Percentiles rank a stretch among this genome's conserved stretches.
These are phyloP conservation scores for Pythium scleroteichum DNA, from an alignment of 352 stramenopile genomes.

Conservation along the genomic window DNA sequence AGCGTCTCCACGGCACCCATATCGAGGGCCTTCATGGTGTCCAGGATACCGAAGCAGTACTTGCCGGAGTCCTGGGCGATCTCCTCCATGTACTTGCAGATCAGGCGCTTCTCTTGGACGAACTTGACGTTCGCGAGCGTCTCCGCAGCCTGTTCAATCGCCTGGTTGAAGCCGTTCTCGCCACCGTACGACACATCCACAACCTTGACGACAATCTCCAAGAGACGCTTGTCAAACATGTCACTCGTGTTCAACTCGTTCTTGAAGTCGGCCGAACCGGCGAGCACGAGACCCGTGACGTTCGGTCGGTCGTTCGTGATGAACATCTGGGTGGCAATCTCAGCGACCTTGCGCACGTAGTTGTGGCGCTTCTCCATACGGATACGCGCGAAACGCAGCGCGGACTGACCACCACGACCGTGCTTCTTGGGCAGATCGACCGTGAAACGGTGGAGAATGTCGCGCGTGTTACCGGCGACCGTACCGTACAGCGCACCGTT, in stretches of 20 bases:
- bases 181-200: constrained; percentile 99
- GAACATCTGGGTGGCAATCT: constrained; percentile 98
- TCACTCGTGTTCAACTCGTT: constrained; percentile 95
- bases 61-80: constrained; percentile 98
- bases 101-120: constrained; percentile 99
- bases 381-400: constrained; percentile 99
- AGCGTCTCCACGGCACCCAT: constrained; percentile 98
- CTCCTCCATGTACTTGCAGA: constrained; percentile 99
- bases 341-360: constrained; percentile 99
- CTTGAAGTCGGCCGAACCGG: constrained; percentile 99
- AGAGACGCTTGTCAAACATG: constrained; percentile 96
- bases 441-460: constrained; percentile 95
- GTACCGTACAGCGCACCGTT: constrained; percentile 98
- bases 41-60: constrained; percentile 99
- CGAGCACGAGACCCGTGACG: constrained; percentile 97
- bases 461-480: constrained; percentile 92
- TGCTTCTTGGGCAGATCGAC: constrained; percentile 99
- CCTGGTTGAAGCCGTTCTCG: constrained; percentile 99
- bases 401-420: constrained; percentile 98
- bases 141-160: constrained; percentile 98
- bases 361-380: constrained; percentile 99
- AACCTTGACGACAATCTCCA: constrained; percentile 98
- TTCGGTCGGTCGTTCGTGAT: constrained; percentile 98
- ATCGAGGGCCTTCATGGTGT: constrained; percentile 99
- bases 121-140: constrained; percentile 99